Conservation (phyloP, 331 rosid species). For the Rhamnella rubrinervis region DNA sequence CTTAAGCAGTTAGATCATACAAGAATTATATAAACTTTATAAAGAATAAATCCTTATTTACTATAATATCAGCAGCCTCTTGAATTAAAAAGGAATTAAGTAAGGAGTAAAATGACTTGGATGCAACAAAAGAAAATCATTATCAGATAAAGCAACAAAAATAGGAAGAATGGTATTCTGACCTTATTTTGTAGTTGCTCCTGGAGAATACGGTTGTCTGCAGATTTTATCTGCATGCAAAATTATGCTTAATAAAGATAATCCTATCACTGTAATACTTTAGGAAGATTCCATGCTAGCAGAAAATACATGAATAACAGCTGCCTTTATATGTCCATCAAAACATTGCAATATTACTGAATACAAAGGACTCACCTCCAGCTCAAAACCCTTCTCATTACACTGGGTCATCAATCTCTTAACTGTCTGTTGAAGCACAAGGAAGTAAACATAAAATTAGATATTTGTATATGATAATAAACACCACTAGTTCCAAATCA, state of each 20-base stretch:
- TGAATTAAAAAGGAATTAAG: conserved; percentile 3
- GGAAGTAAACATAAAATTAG: conserved; percentile 16
- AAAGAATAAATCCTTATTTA: not conserved
- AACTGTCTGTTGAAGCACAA: conserved; percentile 63
- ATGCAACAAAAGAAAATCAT: not conserved
- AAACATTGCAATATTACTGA: conserved; percentile 22
- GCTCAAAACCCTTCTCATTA: conserved; percentile 89
- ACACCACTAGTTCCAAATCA: not conserved
- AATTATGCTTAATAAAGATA: not conserved
- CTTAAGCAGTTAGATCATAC: conserved; percentile 17
- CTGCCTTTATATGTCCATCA: conserved; percentile 6
- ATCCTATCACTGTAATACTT: not conserved
- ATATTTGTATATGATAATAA: conserved; percentile 14
- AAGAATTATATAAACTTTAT: conserved; percentile 11
- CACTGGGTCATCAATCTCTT: conserved; percentile 85
- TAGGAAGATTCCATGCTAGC: not conserved
- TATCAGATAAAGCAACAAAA: conserved; percentile 1
- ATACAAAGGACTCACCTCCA: conserved; percentile 68
- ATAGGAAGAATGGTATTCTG: conserved; percentile 13
- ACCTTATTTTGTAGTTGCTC: conserved; percentile 94
- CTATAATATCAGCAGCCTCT: conserved; percentile 7
- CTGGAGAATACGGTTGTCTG: conserved; percentile 94
- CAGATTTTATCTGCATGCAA: conserved; percentile 74
- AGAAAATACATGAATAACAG: no score
- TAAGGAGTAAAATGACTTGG: conserved; percentile 3